Evolutionary conservation across 202 grass and related monocot genomes (phyloP).

Genomic region (Dendrocalamus latiflorus): DNA sequence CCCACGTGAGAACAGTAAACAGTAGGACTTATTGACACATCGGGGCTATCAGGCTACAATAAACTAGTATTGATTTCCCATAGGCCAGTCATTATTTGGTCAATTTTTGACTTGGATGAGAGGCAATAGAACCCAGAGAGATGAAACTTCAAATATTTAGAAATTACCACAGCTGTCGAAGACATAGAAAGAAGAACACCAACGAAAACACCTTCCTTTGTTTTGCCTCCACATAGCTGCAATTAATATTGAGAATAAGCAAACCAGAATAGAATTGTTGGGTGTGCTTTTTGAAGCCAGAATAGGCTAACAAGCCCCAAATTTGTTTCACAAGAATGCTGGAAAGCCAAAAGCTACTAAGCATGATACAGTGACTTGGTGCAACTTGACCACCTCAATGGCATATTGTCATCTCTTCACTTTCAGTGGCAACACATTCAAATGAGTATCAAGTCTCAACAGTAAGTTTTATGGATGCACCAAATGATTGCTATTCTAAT

Average conservation of each 20-base stretch:
- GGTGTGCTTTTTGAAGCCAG: background rate
- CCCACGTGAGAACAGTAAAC: background rate
- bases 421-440: background rate
- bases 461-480: background rate
- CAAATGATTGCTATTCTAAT: background rate
- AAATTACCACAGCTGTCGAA: slow-evolving; percentile 88
- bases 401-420: background rate
- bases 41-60: background rate
- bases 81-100: background rate
- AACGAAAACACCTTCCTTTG: slow-evolving; percentile 91
- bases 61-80: background rate
- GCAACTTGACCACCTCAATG: background rate
- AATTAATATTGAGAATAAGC: slow-evolving; percentile 25
- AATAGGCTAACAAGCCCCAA: background rate
- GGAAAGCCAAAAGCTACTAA: background rate
- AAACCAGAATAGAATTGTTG: slow-evolving; percentile 17
- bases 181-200: slow-evolving; percentile 98
- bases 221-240: slow-evolving; percentile 92
- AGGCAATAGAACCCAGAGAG: background rate
- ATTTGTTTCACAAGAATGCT: background rate
- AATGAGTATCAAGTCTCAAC: background rate
- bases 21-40: background rate
- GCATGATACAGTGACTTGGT: background rate
- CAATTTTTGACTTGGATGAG: background rate
- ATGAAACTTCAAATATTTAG: slow-evolving; percentile 12